Evolutionary conservation across 2,329 filamentous ascomycete genomes (phyloP), one percentile per base, ranked within the genome.

Genomic region (Penicillium concentricum): DNA sequence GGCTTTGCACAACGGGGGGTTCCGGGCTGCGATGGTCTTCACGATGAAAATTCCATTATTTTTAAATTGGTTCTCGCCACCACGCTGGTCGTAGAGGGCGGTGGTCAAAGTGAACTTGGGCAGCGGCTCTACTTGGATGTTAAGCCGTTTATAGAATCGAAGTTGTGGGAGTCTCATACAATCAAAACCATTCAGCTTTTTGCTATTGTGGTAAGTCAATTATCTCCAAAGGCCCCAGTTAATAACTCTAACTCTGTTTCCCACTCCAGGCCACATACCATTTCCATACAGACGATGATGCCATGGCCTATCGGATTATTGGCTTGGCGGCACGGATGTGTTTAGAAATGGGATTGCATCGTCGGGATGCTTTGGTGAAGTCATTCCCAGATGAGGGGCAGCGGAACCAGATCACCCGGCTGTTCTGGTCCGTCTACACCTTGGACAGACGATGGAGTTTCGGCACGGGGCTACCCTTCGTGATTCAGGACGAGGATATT

Each of bases 381-480:
- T 79, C 81, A 18, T 90, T 93, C 45, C 75, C 81, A 8, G 84
- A 89, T 61, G 86, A 90, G 43, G 80, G 85, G 41, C 88, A 92
- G 59, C 83, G 90, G 47, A 79, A 81, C 48, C 82, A 85, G 49
- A 86, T 89, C 0, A 81, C 90, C 28, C 84, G 87, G 48, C 84
- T 90, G 15, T 96, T 95, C 72, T 97, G 91, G 92, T 86, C 88
- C 1, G 86, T 92, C 18, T 96, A 94, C 68, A 87, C 92, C 4
- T 79, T 96, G 38, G 92, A 96, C 70, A 82, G 91, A 38, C 82
- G 92, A 49, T 96, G 91, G 91, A 91, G 89, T 61, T 91, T 96
- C 65, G 90, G 88, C n/a, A 92, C 90, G 0, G 92, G 92, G 0
- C 82, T 96, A 72, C 92, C 92, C 0, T 96, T 91, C 75, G 87